phyloP scores from a whole-genome alignment of 1,139 yeast genomes.

The Zygoascus meyerae region DNA sequence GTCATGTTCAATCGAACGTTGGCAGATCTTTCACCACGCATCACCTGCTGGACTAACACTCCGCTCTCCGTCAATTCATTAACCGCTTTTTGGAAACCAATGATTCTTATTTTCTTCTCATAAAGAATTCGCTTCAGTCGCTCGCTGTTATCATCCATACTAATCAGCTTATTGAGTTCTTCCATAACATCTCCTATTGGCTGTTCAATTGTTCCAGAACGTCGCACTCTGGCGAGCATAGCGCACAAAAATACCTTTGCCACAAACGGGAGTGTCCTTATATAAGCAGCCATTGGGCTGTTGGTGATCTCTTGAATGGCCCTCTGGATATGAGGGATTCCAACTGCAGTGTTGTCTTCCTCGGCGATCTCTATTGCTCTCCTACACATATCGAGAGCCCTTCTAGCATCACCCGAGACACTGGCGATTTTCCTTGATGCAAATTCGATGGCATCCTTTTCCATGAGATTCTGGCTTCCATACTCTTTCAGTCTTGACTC shows the following conservation, averaged over 20 bases:
- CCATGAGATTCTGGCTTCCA: constrained; percentile 40
- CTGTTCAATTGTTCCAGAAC: constrained; percentile 68
- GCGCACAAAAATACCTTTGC: constrained; percentile 69
- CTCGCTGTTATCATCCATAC: constrained; percentile 29
- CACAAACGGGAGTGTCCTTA: constrained; percentile 58
- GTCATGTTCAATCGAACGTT: constrained; percentile 61
- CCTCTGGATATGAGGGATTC: constrained; percentile 61
- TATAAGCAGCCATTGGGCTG: constrained; percentile 60
- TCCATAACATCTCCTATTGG: constrained; percentile 71
- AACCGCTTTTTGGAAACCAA: constrained; percentile 48
- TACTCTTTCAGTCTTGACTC: constrained; percentile 55
- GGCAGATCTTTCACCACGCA: constrained; percentile 61
- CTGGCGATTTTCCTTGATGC: constrained; percentile 93
- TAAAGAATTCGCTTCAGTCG: constrained; percentile 20
- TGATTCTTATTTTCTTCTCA: constrained; percentile 30
- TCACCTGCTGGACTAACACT: constrained; percentile 57
- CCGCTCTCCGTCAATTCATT: constrained; percentile 76
- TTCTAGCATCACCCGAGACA: constrained; percentile 94
- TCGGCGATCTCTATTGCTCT: constrained; percentile 91
- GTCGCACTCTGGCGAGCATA: constrained; percentile 54
- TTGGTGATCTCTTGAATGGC: constrained; percentile 79
- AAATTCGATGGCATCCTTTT: constrained; percentile 77
- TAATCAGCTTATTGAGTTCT: constrained; percentile 54
- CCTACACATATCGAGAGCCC: constrained; percentile 83
- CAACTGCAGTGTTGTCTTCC: constrained; percentile 42